Base-by-base conservation (phyloP, 805 yeast genomes). In the Scheffersomyces spartinae region DNA sequence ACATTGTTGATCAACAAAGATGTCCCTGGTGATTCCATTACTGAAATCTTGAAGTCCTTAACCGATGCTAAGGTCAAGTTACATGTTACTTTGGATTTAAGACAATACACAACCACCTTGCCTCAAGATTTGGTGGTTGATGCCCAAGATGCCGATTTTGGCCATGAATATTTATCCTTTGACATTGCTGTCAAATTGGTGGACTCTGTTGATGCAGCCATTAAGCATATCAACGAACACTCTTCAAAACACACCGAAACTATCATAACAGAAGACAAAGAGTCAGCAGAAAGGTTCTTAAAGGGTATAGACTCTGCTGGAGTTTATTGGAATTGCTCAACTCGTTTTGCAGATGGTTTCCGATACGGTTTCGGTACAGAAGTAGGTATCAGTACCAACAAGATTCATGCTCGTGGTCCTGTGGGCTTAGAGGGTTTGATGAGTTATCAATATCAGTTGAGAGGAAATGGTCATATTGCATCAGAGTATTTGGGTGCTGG, bases 301-400 rank as follows among this genome's bases (percentile, higher is more conserved):
- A 73, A 74, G 45, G 91, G 86, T 13, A 69, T 91, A 23, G 98
- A 91, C 50, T 82, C 96, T 2, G 79, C 97, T 1, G 96, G 96
- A 30, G 94, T 91, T 8, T 91, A 84, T 60, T 88, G 97, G 97
- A 91, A 91, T 47, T 88, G 94, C 25, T 81, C 95, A 12, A 84
- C 97, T 6, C 66, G 99, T 46, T 91, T 91, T 57, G 97, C 99
- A 5, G 99, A 91, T 52, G 99, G 99, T 3, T 91, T 83, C 66
- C 71, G 98, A 49, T 91, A 88, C 46, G 99, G 99, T 0, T 91
- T 93, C 48, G 99, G 99, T 27, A 79, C 99, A 5, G 99, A 91
- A 52, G 98, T 91, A 10, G 99, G 99, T 18, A 88, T 91, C 32
- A 79, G 94, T 25, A 91, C 98, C 23, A 86, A 88, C 47, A 91